Evolutionary conservation across 768 basidiomycete genomes (phyloP), one percentile per base, ranked within the genome.

Genomic region (Pleurotus citrinopileatus): DNA sequence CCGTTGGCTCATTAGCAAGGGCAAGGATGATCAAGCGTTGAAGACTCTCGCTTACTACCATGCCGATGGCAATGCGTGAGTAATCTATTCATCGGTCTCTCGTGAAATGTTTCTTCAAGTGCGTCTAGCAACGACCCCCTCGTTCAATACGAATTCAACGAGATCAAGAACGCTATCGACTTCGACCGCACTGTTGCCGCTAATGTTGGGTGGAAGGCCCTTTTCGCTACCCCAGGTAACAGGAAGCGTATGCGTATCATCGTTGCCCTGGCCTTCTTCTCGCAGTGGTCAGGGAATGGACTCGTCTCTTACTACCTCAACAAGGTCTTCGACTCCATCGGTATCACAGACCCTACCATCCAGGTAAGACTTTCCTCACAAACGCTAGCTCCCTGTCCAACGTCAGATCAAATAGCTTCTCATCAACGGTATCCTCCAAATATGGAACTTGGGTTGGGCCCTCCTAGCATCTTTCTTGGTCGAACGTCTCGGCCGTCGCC

Each of bases 281-380:
- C 77, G 3, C 82, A 83, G 58, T 82, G 80, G 79, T 90, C 87
- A 7, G 89, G 87, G 12, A 91, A 91, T 61, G 89, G 89, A 62
- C 84, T 91, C 52, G 85, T 80, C 12, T 86, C 82, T 0, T 84
- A 82, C 70, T 87, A 82, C 63, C 72, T 82, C 57, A 79, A 76
- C 72, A 79, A 78, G 64, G 77, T 83, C 27, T 73, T 82, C 59
- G 65, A 68, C 37, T 67, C 71, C 10, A 78, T 82, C 40, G 79
- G 80, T 12, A 79, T 70, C 68, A 56, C 44, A 67, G 64, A 4
- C 13, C 28, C 13, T 12, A 44, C 51, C 15, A 53, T 46, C 10
- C 34, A 54, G 29, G 22, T 44, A 6, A 26, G 56, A 60, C 68
- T 38, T 8, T 2, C 32, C 57, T 44, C 55, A 36, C 20, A 47